phyloP scores from a whole-genome alignment of 2,329 filamentous ascomycete genomes.

The Apiospora koreana region DNA sequence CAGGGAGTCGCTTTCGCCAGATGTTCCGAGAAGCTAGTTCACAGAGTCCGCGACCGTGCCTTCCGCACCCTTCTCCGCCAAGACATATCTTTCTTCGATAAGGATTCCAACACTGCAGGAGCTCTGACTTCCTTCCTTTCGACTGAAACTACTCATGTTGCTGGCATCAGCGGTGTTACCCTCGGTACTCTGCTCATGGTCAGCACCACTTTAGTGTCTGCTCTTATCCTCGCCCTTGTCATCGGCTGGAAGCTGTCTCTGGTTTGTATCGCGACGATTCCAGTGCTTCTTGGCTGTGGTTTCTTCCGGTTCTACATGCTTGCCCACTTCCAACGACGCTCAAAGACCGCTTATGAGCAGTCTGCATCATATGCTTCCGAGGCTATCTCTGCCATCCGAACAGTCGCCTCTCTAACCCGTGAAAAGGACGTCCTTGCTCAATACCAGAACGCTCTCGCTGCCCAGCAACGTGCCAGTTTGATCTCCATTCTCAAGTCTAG shows the following conservation, averaged over 20 bases:
- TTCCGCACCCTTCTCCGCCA: conserved; percentile 90
- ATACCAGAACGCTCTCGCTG: conserved; percentile 68
- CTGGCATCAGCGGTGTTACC: conserved; percentile 84
- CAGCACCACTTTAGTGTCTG: conserved; percentile 74
- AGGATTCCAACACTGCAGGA: conserved; percentile 84
- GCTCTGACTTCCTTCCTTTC: conserved; percentile 86
- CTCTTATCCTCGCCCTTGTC: conserved; percentile 68
- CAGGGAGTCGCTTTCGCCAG: conserved; percentile 79
- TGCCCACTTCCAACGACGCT: conserved; percentile 74
- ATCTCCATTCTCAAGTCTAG: conserved; percentile 77
- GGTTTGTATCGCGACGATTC: conserved; percentile 78
- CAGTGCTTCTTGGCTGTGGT: conserved; percentile 76
- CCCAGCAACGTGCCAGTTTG: conserved; percentile 68
- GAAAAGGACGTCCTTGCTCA: conserved; percentile 76
- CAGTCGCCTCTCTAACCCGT: conserved; percentile 86
- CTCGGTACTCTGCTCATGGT: conserved; percentile 85
- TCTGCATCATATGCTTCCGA: conserved; percentile 91
- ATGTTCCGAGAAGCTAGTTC: conserved; percentile 84
- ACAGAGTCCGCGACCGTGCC: conserved; percentile 77
- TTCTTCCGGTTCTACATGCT: conserved; percentile 87
- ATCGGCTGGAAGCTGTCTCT: conserved; percentile 88
- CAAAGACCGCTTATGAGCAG: conserved; percentile 76
- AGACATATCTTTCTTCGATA: conserved; percentile 90
- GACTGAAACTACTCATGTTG: conserved; percentile 85
- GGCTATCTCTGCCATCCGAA: conserved; percentile 90